Percentiles rank a stretch among this genome's conserved stretches.
These are phyloP conservation scores for Phaeosphaeriaceae sp. DNA, from an alignment of 2,329 filamentous ascomycete species.

Conservation along the genomic window DNA sequence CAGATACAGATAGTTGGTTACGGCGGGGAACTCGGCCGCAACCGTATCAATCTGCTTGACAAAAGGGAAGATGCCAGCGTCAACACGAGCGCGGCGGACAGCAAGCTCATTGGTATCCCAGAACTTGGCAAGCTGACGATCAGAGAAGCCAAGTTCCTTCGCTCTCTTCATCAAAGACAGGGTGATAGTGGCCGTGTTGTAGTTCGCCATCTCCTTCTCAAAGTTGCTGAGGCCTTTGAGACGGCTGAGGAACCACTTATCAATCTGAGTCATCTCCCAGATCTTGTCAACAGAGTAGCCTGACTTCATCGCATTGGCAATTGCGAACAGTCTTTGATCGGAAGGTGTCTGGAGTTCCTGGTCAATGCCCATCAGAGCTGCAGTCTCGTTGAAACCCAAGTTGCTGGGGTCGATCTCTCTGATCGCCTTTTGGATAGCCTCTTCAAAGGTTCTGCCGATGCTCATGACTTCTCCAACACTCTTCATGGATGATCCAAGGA, in stretches of 20 bases:
- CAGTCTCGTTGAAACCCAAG: slow-evolving; percentile 90
- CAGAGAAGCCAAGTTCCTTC: slow-evolving; percentile 93
- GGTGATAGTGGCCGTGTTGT: slow-evolving; percentile 70
- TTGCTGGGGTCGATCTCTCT: slow-evolving; percentile 95
- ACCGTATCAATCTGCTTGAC: slow-evolving; percentile 99
- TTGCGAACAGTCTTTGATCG: slow-evolving; percentile 95
- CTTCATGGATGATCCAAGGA: slow-evolving; percentile 98
- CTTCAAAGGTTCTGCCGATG: slow-evolving; percentile 94
- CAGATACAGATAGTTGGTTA: slow-evolving; percentile 94
- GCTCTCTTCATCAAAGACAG: slow-evolving; percentile 76
- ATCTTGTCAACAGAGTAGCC: slow-evolving; percentile 97
- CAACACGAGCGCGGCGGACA: slow-evolving; percentile 81
- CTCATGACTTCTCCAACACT: slow-evolving; percentile 99
- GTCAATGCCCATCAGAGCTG: slow-evolving; percentile 87
- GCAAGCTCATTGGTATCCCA: slow-evolving; percentile 94
- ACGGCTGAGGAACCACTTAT: slow-evolving; percentile 96
- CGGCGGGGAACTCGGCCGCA: slow-evolving; percentile 92
- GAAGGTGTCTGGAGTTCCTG: slow-evolving; percentile 96
- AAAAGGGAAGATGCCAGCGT: slow-evolving; percentile 83
- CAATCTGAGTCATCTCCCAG: slow-evolving; percentile 97
- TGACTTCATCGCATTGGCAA: slow-evolving; percentile 95
- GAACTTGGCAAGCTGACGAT: slow-evolving; percentile 92
- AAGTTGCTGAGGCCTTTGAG: slow-evolving; percentile 93
- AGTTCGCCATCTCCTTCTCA: slow-evolving; percentile 76
- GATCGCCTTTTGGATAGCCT: slow-evolving; percentile 98